Conservation (phyloP, 164 flowering plant genomes). For the Umbellularia californica region DNA sequence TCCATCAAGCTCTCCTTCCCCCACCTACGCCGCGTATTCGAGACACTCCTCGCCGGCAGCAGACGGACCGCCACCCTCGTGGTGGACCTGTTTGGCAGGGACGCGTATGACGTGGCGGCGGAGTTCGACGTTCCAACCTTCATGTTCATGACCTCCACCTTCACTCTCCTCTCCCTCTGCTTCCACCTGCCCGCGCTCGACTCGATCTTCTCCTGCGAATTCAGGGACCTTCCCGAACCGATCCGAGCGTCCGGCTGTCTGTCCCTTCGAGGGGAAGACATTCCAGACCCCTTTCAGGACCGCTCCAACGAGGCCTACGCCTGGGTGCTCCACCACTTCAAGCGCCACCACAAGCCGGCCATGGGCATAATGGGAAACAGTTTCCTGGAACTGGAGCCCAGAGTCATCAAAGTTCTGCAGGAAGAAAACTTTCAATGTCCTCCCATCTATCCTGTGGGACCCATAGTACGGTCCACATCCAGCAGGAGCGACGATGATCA, state of each 20-base stretch:
- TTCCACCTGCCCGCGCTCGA: slow-evolving; percentile 29
- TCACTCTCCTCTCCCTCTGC: slow-evolving; percentile 23
- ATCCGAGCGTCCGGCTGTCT: slow-evolving; percentile 28
- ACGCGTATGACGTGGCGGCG: slow-evolving; percentile 25
- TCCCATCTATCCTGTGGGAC: slow-evolving; percentile 34
- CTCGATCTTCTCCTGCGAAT: slow-evolving; percentile 18
- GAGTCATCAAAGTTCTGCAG: slow-evolving; percentile 16
- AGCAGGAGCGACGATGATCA: slow-evolving; percentile 4
- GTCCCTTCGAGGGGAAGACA: slow-evolving; percentile 23
- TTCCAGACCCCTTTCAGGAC: slow-evolving; percentile 25
- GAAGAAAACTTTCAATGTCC: slow-evolving; percentile 10
- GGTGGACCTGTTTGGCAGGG: slow-evolving; percentile 36
- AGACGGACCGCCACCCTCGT: slow-evolving; percentile 25
- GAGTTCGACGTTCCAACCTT: slow-evolving; percentile 28
- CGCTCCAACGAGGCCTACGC: slow-evolving; percentile 20
- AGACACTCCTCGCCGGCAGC: slow-evolving; percentile 11
- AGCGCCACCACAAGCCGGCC: slow-evolving; percentile 11
- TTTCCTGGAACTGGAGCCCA: slow-evolving; percentile 19
- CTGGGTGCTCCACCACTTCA: slow-evolving; percentile 14
- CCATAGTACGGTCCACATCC: slow-evolving; percentile 13
- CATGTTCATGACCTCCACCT: slow-evolving; percentile 33
- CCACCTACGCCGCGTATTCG: slow-evolving; percentile 14
- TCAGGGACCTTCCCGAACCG: slow-evolving; percentile 23
- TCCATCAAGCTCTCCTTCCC: neutral
- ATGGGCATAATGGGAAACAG: slow-evolving; percentile 27